Evolutionary conservation across 2,329 filamentous ascomycete genomes (phyloP), one percentile per base, ranked within the genome.

Genomic region (Aspergillus caelatus): DNA sequence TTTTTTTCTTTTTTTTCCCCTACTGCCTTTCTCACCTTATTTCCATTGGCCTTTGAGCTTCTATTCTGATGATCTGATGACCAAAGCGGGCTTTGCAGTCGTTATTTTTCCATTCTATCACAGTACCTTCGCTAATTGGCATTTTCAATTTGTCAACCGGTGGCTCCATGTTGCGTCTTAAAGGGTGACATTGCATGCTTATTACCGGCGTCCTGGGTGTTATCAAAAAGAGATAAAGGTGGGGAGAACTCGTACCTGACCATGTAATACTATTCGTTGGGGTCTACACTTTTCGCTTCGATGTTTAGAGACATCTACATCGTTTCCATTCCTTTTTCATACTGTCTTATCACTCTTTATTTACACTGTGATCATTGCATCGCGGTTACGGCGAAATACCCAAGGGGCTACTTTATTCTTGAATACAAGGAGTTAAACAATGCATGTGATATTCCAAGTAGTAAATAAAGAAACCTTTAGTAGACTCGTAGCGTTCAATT

Each of bases 21-120:
- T 69, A 68, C 60, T 58, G 65, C 58, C 58, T 63, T 58, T 63
- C 53, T 61, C 57, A 23, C 7, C 12, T 16, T 48, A 48, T 32
- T 50, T 50, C 4, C 46, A 11, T 11, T 50, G 14, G 46, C 26
- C 46, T 58, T 57, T 55, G 26, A 41, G n/a, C 48, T 48, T 39
- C 57, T 64, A 66, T 66, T 41, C 62, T 76, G 67, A 75, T 73
- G 74, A 77, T 60, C 69, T 64, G 62, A 77, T 74, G 75, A 78
- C 76, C 76, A 78, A 79, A 79, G 78, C 78, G 67, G 78, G 77
- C 78, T 78, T 78, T 77, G 72, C 65, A 68, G 72, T 78, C 74
- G 68, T 68, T 74, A 65, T 64, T 34, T 63, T 60, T 32, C 8
- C 19, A 32, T 55, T 55, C 19, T 60, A 62, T 16, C 53, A 57